Base-by-base conservation (phyloP, 2,329 filamentous ascomycete species). In the Coniosporium tulheliwenetii region DNA sequence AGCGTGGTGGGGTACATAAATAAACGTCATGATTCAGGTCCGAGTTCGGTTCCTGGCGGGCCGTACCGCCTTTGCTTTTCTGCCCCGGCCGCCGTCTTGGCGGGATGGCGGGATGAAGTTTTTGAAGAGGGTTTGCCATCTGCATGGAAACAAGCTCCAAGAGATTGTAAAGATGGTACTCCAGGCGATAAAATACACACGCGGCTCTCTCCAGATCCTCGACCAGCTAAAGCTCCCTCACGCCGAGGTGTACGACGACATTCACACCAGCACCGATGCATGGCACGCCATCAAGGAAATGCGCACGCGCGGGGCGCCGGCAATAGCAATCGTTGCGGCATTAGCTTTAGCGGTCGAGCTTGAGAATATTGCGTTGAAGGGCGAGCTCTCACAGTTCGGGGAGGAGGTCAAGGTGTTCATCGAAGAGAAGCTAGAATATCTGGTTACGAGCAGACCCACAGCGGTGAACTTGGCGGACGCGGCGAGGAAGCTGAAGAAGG, bases 281-380 rank as follows among this genome's bases (percentile, higher is more conserved):
- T 91, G 85, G 63, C 79, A 85, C 57, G 83, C 81, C 52, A 91
- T 91, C 63, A 78, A 77, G 51, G 72, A 81, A 12, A 91, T 91
- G 84, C 77, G 84, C 52, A 85, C 67, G 41, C 69, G 76, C 40
- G 81, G 85, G 34, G 91, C 91, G 5, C 91, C 91, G 0, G 91
- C 91, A 37, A 98, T 98, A 58, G 91, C 91, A 36, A 96, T 98
- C 48, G 91, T 98, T n/a, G 91, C 91, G 15, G 84, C 83, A 14
- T 73, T 98, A 30, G 80, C 84, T 2, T 73, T 95, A 31, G 87
- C 86, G 1, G 84, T 94, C 8, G 89, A 96, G 59, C 63, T 96
- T 8, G 67, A 77, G 39, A 72, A 73, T 7, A 70, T 71, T 44
- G 41, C 50, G 7, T 39, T 47, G 2, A 34, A 47, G 15, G 48